phyloP scores from a whole-genome alignment of 148 eudicot species.

The Oxyria digyna region DNA sequence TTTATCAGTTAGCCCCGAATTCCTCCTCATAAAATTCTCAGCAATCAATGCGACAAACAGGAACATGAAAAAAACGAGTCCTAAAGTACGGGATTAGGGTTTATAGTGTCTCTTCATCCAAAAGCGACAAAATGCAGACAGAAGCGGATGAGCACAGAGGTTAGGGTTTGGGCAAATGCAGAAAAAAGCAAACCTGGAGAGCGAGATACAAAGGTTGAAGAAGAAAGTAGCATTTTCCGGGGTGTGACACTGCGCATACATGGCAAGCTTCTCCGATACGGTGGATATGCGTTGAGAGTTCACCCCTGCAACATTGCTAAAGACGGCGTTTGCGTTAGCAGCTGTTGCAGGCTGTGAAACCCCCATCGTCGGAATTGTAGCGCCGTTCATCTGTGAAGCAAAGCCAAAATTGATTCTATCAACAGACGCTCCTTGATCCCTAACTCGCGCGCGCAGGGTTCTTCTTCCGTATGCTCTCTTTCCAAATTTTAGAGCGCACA shows the following conservation, averaged over 20 bases:
- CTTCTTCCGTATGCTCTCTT: too few species aligned
- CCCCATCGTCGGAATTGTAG: neutral
- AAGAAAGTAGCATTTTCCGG: neutral
- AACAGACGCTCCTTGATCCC: neutral
- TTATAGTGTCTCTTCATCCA: neutral
- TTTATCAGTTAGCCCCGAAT: neutral
- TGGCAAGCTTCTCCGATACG: neutral
- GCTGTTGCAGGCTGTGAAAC: neutral
- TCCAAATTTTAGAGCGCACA: too few species aligned
- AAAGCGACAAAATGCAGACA: neutral
- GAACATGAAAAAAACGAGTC: neutral
- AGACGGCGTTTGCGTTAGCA: neutral
- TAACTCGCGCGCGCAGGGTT: neutral
- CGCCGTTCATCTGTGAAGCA: constrained; percentile 14
- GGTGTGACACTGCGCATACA: neutral
- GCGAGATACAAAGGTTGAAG: constrained; percentile 25
- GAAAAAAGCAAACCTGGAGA: constrained; percentile 18
- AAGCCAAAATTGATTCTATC: too few species aligned
- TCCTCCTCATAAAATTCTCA: neutral
- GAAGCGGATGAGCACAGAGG: neutral
- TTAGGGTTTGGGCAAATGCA: constrained; percentile 9
- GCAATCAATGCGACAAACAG: neutral
- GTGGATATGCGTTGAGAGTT: constrained; percentile 7
- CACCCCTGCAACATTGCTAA: neutral
- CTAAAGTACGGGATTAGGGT: neutral